phyloP scores from a whole-genome alignment of 2,329 filamentous ascomycete genomes.

The Stachybotrys echinatus region DNA sequence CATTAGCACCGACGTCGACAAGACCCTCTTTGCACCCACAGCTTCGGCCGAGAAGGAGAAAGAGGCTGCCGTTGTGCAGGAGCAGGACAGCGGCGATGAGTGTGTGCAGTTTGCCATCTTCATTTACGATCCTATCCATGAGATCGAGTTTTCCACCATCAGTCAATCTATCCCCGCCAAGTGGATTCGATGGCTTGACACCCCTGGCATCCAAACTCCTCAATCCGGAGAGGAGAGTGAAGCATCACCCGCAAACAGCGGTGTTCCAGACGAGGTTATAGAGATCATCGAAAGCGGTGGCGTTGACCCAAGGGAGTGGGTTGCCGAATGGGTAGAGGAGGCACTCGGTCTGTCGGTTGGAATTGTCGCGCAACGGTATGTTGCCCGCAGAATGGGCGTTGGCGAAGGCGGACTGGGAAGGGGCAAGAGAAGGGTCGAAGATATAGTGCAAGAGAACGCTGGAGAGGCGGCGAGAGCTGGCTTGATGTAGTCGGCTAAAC shows the following conservation, averaged over 20 bases:
- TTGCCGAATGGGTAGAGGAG: conserved; percentile 96
- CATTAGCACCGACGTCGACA: conserved; percentile 59
- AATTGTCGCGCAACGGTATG: conserved; percentile 88
- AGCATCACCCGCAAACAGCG: conserved; percentile 27
- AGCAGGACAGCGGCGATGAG: conserved; percentile 51
- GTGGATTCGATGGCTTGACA: conserved; percentile 91
- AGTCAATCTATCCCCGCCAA: conserved; percentile 78
- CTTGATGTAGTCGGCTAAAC: conserved; percentile 32
- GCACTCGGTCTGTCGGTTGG: conserved; percentile 71
- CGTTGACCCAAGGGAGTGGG: conserved; percentile 94
- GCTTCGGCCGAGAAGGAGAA: conserved; percentile 49
- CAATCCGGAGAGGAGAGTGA: conserved; percentile 42
- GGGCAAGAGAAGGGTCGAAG: conserved; percentile 56
- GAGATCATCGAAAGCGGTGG: conserved; percentile 72
- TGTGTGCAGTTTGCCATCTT: conserved; percentile 71
- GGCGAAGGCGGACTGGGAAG: conserved; percentile 67
- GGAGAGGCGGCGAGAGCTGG: conserved; percentile 58
- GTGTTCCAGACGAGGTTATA: conserved; percentile 72
- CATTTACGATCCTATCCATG: conserved; percentile 83
- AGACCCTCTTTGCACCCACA: conserved; percentile 62
- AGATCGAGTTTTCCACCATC: conserved; percentile 77
- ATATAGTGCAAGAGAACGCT: conserved; percentile 49
- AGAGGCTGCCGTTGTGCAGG: conserved; percentile 45
- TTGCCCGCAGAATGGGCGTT: conserved; percentile 92
- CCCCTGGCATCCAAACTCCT: conserved; percentile 54